Percentiles rank a stretch among this genome's conserved stretches.
Evolutionary conservation across 2,329 filamentous ascomycete genomes (phyloP).

Genomic region (Alternaria longipes): DNA sequence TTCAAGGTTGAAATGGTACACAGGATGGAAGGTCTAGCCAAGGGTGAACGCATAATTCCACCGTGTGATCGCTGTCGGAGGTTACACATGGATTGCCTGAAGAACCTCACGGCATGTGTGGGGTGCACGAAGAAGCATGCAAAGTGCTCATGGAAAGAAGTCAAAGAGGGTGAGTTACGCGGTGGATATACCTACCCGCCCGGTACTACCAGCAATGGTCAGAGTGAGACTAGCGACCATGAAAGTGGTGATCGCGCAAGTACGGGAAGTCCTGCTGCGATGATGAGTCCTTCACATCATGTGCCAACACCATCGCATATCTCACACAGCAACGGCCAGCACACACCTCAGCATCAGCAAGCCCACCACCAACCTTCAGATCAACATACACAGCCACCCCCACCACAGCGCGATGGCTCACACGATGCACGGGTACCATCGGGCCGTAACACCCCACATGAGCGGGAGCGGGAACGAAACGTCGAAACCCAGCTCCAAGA

Average conservation of each 20-base stretch:
- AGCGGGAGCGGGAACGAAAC: conserved; percentile 32
- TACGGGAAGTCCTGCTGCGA: conserved; percentile 40
- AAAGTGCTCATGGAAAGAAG: conserved; percentile 84
- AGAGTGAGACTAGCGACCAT: conserved; percentile 46
- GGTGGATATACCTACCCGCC: conserved; percentile 36
- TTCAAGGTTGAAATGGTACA: conserved; percentile 74
- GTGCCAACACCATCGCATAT: conserved; percentile 33
- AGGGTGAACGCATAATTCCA: conserved; percentile 79
- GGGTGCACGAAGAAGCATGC: conserved; percentile 92
- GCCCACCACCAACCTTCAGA: conserved; percentile 12
- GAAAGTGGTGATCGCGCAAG: conserved; percentile 40
- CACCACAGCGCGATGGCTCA: conserved; percentile 17
- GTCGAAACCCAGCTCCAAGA: conserved; percentile 46
- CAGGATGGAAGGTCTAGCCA: conserved; percentile 77
- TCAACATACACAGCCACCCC: conserved; percentile 3
- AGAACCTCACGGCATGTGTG: conserved; percentile 85
- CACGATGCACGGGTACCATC: conserved; percentile 30
- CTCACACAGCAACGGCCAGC: conserved; percentile 27
- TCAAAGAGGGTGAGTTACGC: conserved; percentile 74
- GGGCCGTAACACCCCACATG: conserved; percentile 35
- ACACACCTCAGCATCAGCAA: conserved; percentile 32
- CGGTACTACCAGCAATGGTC: conserved; percentile 36
- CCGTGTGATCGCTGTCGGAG: conserved; percentile 86
- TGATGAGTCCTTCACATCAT: conserved; percentile 38
- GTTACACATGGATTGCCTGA: conserved; percentile 81